phyloP scores from a whole-genome alignment of 2,329 filamentous ascomycete species.

The Paradendryphiella salina region DNA sequence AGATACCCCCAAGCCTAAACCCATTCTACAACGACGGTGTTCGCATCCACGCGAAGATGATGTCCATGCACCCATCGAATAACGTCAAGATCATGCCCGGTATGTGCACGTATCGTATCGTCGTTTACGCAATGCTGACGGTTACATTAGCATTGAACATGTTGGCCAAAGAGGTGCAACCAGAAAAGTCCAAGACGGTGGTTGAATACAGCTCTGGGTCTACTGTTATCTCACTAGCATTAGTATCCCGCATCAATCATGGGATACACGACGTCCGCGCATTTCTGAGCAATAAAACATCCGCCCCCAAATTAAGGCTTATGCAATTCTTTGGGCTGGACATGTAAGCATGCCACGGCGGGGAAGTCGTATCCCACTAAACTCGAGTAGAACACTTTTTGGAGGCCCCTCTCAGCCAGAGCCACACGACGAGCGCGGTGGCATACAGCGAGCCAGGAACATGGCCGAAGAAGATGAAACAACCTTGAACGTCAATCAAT shows the following conservation, averaged over 20 bases:
- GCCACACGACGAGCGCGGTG: constrained; percentile 23
- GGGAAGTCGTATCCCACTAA: not conserved
- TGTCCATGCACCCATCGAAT: constrained; percentile 66
- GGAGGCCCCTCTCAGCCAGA: constrained; percentile 54
- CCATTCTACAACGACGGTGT: constrained; percentile 62
- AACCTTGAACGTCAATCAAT: constrained; percentile 60
- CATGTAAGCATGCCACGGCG: constrained; percentile 9
- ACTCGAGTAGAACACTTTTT: constrained; percentile 48
- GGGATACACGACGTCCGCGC: constrained; percentile 23
- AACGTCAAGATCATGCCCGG: constrained; percentile 68
- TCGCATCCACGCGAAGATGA: constrained; percentile 67
- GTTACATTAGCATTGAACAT: constrained; percentile 23
- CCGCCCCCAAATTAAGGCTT: constrained; percentile 19
- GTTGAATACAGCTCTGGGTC: constrained; percentile 29
- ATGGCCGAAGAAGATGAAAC: constrained; percentile 45
- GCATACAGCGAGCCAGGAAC: constrained; percentile 20
- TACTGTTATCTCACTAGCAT: constrained; percentile 28
- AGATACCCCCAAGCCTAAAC: constrained; percentile 62
- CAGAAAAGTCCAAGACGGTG: constrained; percentile 22
- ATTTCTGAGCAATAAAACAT: constrained; percentile 29
- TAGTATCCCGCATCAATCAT: constrained; percentile 27
- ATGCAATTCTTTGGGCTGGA: constrained; percentile 33
- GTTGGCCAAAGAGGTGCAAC: constrained; percentile 19
- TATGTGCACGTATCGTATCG: constrained; percentile 18
- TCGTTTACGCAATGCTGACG: not conserved